Conservation (phyloP, 345 rosid genomes). For the Ricinus communis region DNA sequence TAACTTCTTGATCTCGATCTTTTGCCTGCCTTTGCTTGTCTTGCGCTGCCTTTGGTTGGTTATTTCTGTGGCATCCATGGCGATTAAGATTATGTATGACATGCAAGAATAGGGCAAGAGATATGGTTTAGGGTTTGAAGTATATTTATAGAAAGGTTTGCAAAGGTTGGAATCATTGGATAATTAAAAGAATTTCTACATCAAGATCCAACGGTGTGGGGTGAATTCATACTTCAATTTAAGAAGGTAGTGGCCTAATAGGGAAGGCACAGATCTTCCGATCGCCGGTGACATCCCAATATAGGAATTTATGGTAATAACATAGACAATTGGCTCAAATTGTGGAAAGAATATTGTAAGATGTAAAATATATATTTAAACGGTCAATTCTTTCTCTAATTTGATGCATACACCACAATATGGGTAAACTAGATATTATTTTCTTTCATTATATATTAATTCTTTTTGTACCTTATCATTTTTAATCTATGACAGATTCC, state of each 20-base stretch:
- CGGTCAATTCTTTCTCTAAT: no score
- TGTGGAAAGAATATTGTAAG: no score
- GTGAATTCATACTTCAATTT: background rate
- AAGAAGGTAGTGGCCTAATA: background rate
- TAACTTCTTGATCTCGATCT: slow-evolving; percentile 22
- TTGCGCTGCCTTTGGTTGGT: background rate
- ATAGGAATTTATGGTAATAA: background rate
- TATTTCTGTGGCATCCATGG: background rate
- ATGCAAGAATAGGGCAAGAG: background rate
- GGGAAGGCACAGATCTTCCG: background rate
- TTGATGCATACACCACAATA: no score
- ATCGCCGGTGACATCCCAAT: background rate
- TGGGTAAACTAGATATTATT: no score
- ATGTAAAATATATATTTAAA: no score
- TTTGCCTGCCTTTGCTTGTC: slow-evolving; percentile 22
- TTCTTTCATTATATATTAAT: no score
- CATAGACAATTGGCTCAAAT: no score
- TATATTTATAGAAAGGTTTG: background rate
- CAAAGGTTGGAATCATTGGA: background rate
- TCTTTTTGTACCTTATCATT: no score
- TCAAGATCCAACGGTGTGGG: background rate
- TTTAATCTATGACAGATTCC: no score
- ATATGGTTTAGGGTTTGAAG: background rate
- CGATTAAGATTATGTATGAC: background rate
- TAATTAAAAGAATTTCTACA: no score